A percentile compares a stretch with the other conserved stretches of the same genome.
These are phyloP conservation scores for Coemansia sp. DNA, from an alignment of 192 early-diverging fungal species.

Conservation along the genomic window DNA sequence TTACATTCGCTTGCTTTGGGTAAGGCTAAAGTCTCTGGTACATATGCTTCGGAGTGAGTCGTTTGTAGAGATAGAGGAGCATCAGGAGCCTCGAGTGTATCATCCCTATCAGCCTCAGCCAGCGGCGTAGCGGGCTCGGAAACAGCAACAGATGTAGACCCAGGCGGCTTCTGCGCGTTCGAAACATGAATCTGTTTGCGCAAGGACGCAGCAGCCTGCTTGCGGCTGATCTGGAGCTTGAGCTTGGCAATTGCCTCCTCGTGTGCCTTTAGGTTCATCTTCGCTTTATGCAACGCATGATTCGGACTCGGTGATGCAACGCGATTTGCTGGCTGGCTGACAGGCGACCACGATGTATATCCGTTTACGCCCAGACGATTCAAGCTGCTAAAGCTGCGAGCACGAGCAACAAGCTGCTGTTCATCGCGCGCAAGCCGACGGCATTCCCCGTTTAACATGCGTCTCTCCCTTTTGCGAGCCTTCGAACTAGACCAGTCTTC, in stretches of 20 bases:
- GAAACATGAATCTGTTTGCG: constrained; percentile 26
- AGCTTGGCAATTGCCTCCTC: constrained; percentile 42
- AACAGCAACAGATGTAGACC: background rate
- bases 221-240: constrained; percentile 37
- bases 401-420: background rate
- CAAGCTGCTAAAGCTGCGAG: background rate
- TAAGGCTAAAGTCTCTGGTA: background rate
- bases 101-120: background rate
- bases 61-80: background rate
- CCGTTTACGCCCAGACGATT: background rate
- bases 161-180: background rate
- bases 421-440: constrained; percentile 14
- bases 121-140: constrained; percentile 7
- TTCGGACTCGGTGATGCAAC: background rate
- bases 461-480: constrained; percentile 4
- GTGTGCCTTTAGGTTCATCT: constrained; percentile 23
- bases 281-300: constrained; percentile 20
- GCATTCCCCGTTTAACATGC: constrained; percentile 20
- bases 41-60: background rate
- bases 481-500: background rate
- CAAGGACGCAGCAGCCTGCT: constrained; percentile 25
- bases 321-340: background rate
- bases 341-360: background rate
- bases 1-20: background rate
- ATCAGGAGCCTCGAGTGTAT: background rate